phyloP scores from a whole-genome alignment of 2,329 filamentous ascomycete genomes.

The Trichothecium roseum region DNA sequence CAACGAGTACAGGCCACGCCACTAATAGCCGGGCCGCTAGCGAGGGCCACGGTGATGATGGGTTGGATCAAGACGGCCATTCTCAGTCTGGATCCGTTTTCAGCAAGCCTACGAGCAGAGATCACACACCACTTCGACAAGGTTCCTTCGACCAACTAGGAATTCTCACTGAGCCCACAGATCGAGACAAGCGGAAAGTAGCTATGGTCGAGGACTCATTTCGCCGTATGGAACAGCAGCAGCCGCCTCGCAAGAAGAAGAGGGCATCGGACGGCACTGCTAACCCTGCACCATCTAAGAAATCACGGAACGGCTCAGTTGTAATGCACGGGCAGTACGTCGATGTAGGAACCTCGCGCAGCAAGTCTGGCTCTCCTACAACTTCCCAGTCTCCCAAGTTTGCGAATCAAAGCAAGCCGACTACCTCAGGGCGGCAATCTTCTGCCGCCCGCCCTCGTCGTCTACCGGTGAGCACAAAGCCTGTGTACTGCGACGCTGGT shows the following conservation, averaged over 20 bases:
- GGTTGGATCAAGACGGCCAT: slow-evolving; percentile 38
- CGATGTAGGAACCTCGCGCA: slow-evolving; percentile 41
- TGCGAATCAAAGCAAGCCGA: slow-evolving; percentile 14
- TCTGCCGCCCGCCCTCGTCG: slow-evolving; percentile 20
- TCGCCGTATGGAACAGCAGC: slow-evolving; percentile 49
- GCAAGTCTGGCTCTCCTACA: slow-evolving; percentile 41
- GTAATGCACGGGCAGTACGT: slow-evolving; percentile 32
- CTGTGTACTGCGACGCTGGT: slow-evolving; percentile 37
- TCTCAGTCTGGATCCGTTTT: slow-evolving; percentile 37
- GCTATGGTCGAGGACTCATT: slow-evolving; percentile 56
- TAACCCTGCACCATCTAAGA: slow-evolving; percentile 24
- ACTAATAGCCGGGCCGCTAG: slow-evolving; percentile 55
- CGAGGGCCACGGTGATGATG: slow-evolving; percentile 48
- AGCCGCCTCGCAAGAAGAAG: slow-evolving; percentile 50
- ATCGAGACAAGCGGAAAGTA: slow-evolving; percentile 57
- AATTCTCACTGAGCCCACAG: slow-evolving; percentile 53
- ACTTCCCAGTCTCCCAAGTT: slow-evolving; percentile 29
- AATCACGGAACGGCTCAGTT: slow-evolving; percentile 25
- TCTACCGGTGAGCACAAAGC: slow-evolving; percentile 24
- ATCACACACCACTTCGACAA: slow-evolving; percentile 50
- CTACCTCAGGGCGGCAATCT: slow-evolving; percentile 18
- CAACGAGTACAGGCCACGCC: slow-evolving; percentile 50
- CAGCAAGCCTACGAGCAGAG: slow-evolving; percentile 57
- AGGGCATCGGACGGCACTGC: slow-evolving; percentile 44
- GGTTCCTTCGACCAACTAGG: slow-evolving; percentile 50